Evolutionary conservation across 106 monocot genomes (phyloP).

Genomic region (Dendrobium officinale): DNA sequence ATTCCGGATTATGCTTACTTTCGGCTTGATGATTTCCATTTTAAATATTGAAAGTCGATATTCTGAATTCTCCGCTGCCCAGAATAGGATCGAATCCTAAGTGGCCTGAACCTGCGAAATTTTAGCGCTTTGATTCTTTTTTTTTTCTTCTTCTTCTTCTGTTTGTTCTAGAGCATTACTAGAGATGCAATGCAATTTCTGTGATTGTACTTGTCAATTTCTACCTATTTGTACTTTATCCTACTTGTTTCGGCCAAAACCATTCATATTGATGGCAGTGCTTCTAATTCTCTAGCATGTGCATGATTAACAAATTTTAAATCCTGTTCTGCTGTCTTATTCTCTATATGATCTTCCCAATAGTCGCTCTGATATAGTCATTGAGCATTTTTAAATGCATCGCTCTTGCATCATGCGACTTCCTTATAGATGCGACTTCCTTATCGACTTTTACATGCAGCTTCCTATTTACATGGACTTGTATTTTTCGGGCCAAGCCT

Average conservation of each 20-base stretch:
- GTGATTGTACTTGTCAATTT: background rate
- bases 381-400: background rate
- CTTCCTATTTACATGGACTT: background rate
- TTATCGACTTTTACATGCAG: background rate
- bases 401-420: background rate
- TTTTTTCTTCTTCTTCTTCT: background rate
- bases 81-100: no score
- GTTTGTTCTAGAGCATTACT: background rate
- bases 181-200: background rate
- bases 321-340: background rate
- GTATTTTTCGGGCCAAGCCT: background rate
- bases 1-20: background rate
- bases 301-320: background rate
- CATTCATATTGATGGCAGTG: background rate
- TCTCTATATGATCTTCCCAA: background rate
- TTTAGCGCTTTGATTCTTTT: no score
- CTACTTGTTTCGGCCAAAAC: no score
- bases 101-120: no score
- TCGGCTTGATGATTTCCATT: background rate
- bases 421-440: no score
- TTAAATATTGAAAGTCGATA: no score
- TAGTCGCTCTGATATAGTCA: background rate
- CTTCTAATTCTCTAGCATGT: background rate
- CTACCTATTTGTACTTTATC: background rate
- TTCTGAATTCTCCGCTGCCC: no score